Evolutionary conservation across 768 basidiomycete genomes (phyloP).

Genomic region (Russula abietina): DNA sequence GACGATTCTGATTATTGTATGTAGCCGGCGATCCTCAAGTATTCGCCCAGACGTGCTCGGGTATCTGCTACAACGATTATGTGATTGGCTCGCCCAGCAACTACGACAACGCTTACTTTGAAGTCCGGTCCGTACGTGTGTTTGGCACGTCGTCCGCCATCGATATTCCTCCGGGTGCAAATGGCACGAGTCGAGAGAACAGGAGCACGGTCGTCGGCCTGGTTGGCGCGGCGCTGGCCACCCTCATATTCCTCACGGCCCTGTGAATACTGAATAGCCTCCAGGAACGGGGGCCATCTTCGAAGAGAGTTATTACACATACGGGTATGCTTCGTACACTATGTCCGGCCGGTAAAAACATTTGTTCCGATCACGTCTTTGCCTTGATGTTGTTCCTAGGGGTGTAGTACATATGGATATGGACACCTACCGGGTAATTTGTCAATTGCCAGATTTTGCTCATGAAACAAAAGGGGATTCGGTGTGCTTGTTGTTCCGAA

Average conservation of each 20-base stretch:
- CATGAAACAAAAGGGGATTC: neutral
- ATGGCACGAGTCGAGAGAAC: neutral
- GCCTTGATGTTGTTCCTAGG: neutral
- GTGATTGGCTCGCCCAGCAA: slow-evolving; percentile 32
- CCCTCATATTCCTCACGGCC: slow-evolving; percentile 1
- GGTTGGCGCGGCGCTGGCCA: neutral
- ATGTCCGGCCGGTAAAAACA: neutral
- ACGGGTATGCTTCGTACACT: neutral
- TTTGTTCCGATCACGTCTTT: neutral
- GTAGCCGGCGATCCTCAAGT: slow-evolving; percentile 10
- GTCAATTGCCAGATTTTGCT: neutral
- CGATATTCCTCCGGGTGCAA: neutral
- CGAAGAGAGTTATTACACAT: neutral
- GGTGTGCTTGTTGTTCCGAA: neutral
- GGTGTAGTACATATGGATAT: neutral
- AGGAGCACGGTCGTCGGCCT: neutral
- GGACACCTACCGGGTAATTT: neutral
- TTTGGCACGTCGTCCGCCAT: slow-evolving; percentile 19
- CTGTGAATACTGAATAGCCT: slow-evolving; percentile 12
- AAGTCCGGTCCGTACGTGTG: slow-evolving; percentile 37
- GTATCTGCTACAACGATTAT: slow-evolving; percentile 30
- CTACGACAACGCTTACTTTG: slow-evolving; percentile 38
- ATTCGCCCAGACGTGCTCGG: slow-evolving; percentile 17
- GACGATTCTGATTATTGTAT: neutral
- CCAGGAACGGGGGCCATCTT: neutral